Evolutionary conservation across 2,329 filamentous ascomycete species (phyloP), one percentile per base, ranked within the genome.

Genomic region (Ceratocystis cacaofunesta): DNA sequence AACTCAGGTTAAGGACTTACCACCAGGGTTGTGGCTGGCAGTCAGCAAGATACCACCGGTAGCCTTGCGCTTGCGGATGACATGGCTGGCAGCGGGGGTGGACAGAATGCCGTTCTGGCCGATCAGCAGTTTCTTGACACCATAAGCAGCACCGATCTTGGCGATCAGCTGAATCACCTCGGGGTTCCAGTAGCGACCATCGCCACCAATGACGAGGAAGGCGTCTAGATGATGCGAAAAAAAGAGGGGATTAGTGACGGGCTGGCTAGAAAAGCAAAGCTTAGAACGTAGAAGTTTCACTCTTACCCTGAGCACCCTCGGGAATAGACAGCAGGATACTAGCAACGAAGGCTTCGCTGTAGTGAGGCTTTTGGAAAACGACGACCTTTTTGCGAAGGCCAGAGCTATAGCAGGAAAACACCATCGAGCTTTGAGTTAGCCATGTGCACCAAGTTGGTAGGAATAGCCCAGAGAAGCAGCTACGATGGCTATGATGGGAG

Each of bases 311-410:
- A 65, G 82, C 92, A 69, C 94, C 94, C 77, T 99, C 94, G 41
- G 94, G 94, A 72, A 99, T 99, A 63, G 94, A 96, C 68, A 95
- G 85, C 70, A 99, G 84, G 75, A 96, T 96, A 76, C 90, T 92
- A 70, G 92, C 83, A 71, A 99, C 84, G 76, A 99, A 99, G 63
- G 92, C 86, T 79, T 99, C 94, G 77, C 90, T 92, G 83, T 99
- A 99, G 79, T 99, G 84, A 68, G 86, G 82, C 78, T 96, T 82
- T 77, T 99, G 90, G 82, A 99, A 99, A 75, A 96, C 89, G 73
- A 90, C 91, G 79, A 97, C 94, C 85, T 95, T 97, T 80, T 99
- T 99, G 70, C 94, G 91, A 76, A 99, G 90, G 77, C 94, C 94
- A 70, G 94, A 99, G 71, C 92, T 97, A 73, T 66, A 68, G 64